These are phyloP conservation scores for Tylopilus sp. DNA, from an alignment of 1,284 basidiomycete species.

Conservation along the genomic window DNA sequence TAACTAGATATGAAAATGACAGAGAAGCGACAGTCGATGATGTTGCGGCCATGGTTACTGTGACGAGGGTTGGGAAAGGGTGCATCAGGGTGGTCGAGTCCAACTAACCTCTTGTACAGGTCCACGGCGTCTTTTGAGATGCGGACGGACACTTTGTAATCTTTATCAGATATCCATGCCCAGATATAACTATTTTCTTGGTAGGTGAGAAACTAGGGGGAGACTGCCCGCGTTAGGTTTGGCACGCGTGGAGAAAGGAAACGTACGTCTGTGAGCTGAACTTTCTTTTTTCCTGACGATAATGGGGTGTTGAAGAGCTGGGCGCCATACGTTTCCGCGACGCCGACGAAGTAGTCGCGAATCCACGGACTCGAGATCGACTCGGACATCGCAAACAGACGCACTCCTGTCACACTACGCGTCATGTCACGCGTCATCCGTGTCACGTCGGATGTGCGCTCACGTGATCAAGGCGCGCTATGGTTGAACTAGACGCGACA, in stretches of 20 bases:
- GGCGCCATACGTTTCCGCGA: constrained; percentile 49
- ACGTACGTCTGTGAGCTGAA: constrained; percentile 52
- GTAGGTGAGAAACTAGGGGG: constrained; percentile 36
- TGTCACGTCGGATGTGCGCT: constrained; percentile 17
- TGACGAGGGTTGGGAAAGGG: neutral
- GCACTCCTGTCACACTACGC: constrained; percentile 11
- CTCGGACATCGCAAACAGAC: constrained; percentile 26
- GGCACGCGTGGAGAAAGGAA: neutral
- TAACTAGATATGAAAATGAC: constrained; percentile 42
- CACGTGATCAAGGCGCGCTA: constrained; percentile 27
- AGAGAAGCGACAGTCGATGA: constrained; percentile 35
- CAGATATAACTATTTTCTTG: constrained; percentile 41
- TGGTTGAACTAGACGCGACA: neutral
- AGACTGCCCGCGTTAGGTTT: constrained; percentile 8
- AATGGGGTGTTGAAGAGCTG: constrained; percentile 36
- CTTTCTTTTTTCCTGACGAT: constrained; percentile 40
- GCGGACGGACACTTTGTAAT: constrained; percentile 36
- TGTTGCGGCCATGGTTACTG: constrained; percentile 15
- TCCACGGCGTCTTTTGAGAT: constrained; percentile 39
- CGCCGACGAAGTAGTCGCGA: constrained; percentile 41
- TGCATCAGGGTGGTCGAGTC: neutral
- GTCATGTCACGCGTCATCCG: constrained; percentile 17
- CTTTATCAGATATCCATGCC: constrained; percentile 44
- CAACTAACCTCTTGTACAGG: constrained; percentile 32
- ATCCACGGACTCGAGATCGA: constrained; percentile 50